These are phyloP conservation scores for Fusarium xyrophilum DNA, from an alignment of 2,329 filamentous ascomycete species.

Conservation along the genomic window DNA sequence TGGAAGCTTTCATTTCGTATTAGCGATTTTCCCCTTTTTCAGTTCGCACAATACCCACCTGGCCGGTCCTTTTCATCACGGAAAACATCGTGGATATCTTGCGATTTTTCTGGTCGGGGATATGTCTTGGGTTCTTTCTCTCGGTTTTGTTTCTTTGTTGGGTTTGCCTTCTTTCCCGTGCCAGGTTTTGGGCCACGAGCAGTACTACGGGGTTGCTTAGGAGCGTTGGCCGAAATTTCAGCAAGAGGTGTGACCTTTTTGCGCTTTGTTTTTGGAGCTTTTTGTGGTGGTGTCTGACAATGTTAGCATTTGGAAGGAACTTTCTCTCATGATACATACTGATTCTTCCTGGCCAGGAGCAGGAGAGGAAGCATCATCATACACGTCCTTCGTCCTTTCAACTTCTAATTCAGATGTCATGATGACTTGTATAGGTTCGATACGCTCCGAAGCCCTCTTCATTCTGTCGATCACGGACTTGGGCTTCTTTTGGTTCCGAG, in stretches of 20 bases:
- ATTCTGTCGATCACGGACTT: constrained; percentile 73
- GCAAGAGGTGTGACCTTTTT: constrained; percentile 45
- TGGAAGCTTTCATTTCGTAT: constrained; percentile 32
- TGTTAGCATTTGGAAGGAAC: constrained; percentile 9
- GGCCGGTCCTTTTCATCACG: constrained; percentile 39
- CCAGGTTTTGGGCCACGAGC: constrained; percentile 29
- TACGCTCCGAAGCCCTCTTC: constrained; percentile 66
- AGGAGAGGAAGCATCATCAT: constrained; percentile 64
- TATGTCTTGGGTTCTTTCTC: constrained; percentile 15
- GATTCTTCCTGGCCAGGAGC: constrained; percentile 49
- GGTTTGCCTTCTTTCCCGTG: constrained; percentile 26
- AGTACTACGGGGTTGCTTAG: constrained; percentile 38
- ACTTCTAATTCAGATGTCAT: constrained; percentile 62
- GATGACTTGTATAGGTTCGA: constrained; percentile 70
- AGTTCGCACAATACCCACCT: constrained; percentile 31
- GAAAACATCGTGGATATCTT: constrained; percentile 43
- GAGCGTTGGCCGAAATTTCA: constrained; percentile 48
- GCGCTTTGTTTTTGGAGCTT: constrained; percentile 41
- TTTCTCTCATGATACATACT: constrained; percentile 48
- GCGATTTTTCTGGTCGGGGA: constrained; percentile 29
- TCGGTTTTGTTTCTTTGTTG: constrained; percentile 23
- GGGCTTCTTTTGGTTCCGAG: constrained; percentile 80
- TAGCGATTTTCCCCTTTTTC: constrained; percentile 11
- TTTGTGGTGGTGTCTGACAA: constrained; percentile 43
- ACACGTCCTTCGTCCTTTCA: constrained; percentile 63